Conservation (phyloP, 73 alveolate genomes). For the Uronychia binucleata region DNA sequence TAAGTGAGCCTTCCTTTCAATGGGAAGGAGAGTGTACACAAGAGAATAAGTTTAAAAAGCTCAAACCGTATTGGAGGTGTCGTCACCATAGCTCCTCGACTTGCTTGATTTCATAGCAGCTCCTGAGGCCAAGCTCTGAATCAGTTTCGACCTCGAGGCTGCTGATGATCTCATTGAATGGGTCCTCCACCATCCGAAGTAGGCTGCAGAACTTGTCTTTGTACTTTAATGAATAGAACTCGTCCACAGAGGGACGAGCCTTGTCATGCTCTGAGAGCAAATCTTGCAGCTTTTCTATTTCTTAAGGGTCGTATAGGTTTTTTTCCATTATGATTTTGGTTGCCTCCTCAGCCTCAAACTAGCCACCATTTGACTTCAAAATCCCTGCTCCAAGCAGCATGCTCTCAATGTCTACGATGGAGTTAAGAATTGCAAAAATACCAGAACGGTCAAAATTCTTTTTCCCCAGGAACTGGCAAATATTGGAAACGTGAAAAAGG, state of each 20-base stretch:
- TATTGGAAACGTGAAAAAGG: not conserved
- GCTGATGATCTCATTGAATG: not conserved
- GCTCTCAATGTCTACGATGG: not conserved
- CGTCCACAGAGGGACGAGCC: not conserved
- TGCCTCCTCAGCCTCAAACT: not conserved
- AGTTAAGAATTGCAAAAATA: no score
- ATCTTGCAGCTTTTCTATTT: not conserved
- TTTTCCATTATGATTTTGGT: not conserved
- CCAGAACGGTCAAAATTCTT: not conserved
- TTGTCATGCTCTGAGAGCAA: not conserved
- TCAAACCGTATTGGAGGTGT: no score
- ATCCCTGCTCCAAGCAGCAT: not conserved
- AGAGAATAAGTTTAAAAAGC: no score
- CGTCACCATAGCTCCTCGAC: not conserved
- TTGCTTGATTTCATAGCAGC: not conserved
- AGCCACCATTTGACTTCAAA: not conserved
- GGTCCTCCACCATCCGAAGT: not conserved
- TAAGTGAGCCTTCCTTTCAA: no score
- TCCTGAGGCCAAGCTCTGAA: not conserved
- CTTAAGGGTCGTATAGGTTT: not conserved
- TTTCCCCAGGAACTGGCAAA: not conserved
- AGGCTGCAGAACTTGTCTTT: not conserved
- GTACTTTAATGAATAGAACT: not conserved
- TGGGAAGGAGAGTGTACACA: no score
- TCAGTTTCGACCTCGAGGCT: not conserved